Conservation (phyloP, 2,329 filamentous ascomycete genomes). For the Blumeria hordei region DNA sequence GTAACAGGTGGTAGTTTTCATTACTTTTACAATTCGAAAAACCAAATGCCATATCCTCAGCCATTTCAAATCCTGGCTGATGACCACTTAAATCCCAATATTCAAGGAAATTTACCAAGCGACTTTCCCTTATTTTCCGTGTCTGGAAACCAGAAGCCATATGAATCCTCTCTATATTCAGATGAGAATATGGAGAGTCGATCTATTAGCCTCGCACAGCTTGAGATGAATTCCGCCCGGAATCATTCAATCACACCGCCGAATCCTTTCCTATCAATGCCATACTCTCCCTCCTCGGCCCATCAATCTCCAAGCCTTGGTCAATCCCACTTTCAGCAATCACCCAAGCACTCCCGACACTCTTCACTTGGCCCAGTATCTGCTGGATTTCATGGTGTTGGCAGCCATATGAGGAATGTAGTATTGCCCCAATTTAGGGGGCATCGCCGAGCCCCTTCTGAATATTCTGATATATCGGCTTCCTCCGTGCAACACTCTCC, state of each 20-base stretch:
- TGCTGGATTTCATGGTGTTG: conserved; percentile 18
- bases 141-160: conserved; percentile 28
- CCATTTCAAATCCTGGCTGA: conserved; percentile 23
- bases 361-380: conserved; percentile 15
- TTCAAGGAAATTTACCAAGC: conserved; percentile 26
- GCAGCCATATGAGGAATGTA: conserved; percentile 32
- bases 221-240: conserved; percentile 23
- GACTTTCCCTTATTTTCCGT: conserved; percentile 43
- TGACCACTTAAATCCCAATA: conserved; percentile 23
- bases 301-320: conserved; percentile 14
- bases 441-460: conserved; percentile 73
- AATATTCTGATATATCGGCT: conserved; percentile 74
- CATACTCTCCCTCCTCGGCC: conserved; percentile 14
- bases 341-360: conserved; percentile 14
- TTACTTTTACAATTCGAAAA: conserved; percentile 15
- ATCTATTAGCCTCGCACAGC: conserved; percentile 21
- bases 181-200: conserved; percentile 21
- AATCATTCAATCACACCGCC: conserved; percentile 12
- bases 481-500: conserved; percentile 71
- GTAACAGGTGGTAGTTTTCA: conserved; percentile 10
- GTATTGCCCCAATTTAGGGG: conserved; percentile 40
- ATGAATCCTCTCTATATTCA: conserved; percentile 37
- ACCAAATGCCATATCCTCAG: conserved; percentile 16
- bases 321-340: conserved; percentile 14
- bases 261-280: conserved; percentile 9